phyloP scores from a whole-genome alignment of 2,329 filamentous ascomycete species.

The Aspergillus texensis region DNA sequence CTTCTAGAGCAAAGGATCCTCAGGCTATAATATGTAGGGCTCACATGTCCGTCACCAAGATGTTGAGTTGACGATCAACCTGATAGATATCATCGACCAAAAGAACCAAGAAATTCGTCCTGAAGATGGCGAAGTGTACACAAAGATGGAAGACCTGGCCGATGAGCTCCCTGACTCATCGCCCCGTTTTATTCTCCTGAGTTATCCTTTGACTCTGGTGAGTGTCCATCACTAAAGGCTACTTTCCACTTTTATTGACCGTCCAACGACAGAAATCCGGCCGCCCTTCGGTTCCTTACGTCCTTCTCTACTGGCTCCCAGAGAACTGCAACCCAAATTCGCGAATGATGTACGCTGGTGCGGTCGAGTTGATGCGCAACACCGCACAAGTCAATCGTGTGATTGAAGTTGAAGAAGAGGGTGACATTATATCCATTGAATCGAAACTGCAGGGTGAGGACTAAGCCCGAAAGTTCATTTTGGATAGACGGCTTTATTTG shows the following conservation, averaged over 20 bases:
- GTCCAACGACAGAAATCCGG: conserved; percentile 67
- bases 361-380: conserved; percentile 93
- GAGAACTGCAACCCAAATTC: conserved; percentile 84
- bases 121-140: conserved; percentile 80
- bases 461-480: conserved; percentile 17
- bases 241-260: not conserved
- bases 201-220: conserved; percentile 87
- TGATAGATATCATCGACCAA: conserved; percentile 83
- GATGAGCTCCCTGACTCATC: conserved; percentile 93
- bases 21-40: conserved; percentile 91
- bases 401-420: conserved; percentile 78
- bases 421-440: conserved; percentile 83
- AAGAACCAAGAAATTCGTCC: conserved; percentile 86
- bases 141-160: conserved; percentile 74
- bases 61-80: conserved; percentile 26
- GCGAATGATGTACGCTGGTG: conserved; percentile 92
- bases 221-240: conserved; percentile 23
- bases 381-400: conserved; percentile 87
- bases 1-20: conserved; percentile 80
- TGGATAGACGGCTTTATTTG: conserved; percentile 3
- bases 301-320: conserved; percentile 92
- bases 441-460: conserved; percentile 55
- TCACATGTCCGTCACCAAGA: conserved; percentile 21
- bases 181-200: conserved; percentile 85
- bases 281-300: conserved; percentile 85